Percentiles rank a stretch among this genome's conserved stretches.
phyloP scores from a whole-genome alignment of 2,329 filamentous ascomycete genomes.

The Neonectria magnoliae region DNA sequence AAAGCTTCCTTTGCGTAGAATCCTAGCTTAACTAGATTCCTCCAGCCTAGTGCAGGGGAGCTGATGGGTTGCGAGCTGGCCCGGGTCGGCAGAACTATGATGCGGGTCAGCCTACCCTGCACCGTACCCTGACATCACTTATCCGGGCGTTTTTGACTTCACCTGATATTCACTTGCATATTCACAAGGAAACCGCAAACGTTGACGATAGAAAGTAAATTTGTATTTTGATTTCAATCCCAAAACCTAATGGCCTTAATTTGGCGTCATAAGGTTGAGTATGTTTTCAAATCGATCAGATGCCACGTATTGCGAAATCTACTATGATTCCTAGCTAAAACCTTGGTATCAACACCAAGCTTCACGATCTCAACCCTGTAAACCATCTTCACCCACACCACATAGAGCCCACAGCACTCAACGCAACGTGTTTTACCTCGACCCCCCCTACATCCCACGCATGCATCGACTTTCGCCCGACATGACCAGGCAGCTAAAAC shows the following conservation, averaged over 20 bases:
- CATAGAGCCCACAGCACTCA: background rate
- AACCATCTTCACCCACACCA: background rate
- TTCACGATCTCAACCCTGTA: background rate
- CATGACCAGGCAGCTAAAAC: background rate
- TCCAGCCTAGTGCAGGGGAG: conserved; percentile 34
- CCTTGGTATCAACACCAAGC: conserved; percentile 1
- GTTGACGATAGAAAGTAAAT: background rate
- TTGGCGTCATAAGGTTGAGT: background rate
- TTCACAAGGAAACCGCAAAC: background rate
- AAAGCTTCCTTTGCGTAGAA: conserved; percentile 30
- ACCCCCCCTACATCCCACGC: background rate
- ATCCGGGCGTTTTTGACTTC: background rate
- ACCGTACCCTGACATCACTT: background rate
- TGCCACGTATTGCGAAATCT: background rate
- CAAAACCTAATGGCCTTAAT: background rate
- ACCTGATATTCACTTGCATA: background rate
- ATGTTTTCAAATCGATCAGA: background rate
- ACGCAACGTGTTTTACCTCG: background rate
- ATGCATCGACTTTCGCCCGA: background rate
- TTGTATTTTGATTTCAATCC: background rate
- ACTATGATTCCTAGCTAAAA: background rate
- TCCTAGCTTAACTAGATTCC: conserved; percentile 28
- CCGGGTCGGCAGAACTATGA: conserved; percentile 33
- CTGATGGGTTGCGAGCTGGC: conserved; percentile 5
- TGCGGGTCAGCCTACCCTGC: conserved; percentile 37